These are phyloP conservation scores for Erigeron philadelphicus DNA, from an alignment of 140 eudicot genomes.

Conservation along the genomic window DNA sequence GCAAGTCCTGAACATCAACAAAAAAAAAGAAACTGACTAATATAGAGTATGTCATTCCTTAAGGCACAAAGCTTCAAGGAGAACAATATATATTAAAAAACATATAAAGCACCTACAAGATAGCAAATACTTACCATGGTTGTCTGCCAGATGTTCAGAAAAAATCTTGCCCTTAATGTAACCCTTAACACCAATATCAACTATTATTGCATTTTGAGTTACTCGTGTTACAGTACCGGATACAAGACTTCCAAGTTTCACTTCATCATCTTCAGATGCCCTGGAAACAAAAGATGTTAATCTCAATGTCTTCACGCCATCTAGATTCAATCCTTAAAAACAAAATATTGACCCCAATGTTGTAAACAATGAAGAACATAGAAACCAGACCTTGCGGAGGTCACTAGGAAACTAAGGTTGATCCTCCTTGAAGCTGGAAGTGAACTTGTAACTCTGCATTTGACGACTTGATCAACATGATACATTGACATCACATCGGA, in stretches of 20 bases:
- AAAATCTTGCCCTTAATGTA: constrained; percentile 62
- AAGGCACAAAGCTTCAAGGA: neutral
- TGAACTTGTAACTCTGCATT: constrained; percentile 83
- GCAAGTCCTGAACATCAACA: constrained; percentile 54
- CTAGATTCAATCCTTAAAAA: neutral
- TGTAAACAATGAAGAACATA: neutral
- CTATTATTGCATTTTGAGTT: constrained; percentile 46
- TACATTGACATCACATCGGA: constrained; percentile 62
- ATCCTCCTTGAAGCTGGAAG: constrained; percentile 62
- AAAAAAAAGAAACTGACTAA: neutral
- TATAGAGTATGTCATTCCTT: constrained; percentile 3
- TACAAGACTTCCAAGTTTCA: constrained; percentile 69
- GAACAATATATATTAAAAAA: neutral
- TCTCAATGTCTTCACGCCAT: constrained; percentile 13
- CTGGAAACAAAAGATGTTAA: constrained; percentile 32
- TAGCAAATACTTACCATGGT: constrained; percentile 49
- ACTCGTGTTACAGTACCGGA: constrained; percentile 76
- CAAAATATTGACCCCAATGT: neutral
- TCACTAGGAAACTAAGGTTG: constrained; percentile 67
- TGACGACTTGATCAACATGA: constrained; percentile 87
- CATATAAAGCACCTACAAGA: neutral
- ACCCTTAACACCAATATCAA: constrained; percentile 52
- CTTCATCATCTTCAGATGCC: constrained; percentile 44
- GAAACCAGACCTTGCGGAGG: constrained; percentile 50
- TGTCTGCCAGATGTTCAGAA: constrained; percentile 83